phyloP scores from a whole-genome alignment of 2,329 filamentous ascomycete genomes.

The Alternaria triticimaculans region DNA sequence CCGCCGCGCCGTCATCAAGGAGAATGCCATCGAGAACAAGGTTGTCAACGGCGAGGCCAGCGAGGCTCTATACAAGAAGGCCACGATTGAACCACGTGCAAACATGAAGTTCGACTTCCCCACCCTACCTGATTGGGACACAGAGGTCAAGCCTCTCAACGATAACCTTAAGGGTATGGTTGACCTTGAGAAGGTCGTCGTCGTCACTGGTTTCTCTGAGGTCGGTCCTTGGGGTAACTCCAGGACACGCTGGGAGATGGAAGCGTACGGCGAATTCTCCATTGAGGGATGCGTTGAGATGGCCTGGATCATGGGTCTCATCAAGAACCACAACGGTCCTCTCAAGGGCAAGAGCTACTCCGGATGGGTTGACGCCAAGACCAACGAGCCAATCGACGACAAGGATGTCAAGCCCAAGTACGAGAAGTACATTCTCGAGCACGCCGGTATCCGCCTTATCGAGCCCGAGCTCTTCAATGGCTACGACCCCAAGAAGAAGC shows the following conservation, averaged over 20 bases:
- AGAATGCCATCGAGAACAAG: constrained; percentile 96
- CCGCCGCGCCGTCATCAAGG: constrained; percentile 90
- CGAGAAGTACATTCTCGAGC: constrained; percentile 94
- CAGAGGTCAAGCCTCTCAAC: constrained; percentile 87
- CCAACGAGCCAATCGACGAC: constrained; percentile 93
- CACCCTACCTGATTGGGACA: constrained; percentile 86
- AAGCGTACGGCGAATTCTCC: constrained; percentile 94
- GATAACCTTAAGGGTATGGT: constrained; percentile 95
- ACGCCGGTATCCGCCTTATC: constrained; percentile 95
- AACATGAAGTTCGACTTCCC: constrained; percentile 99
- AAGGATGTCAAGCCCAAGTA: constrained; percentile 98
- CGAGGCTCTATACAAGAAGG: constrained; percentile 93
- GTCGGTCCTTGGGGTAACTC: constrained; percentile 99
- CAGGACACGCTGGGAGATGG: constrained; percentile 98
- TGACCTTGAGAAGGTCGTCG: constrained; percentile 95
- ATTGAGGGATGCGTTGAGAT: constrained; percentile 98
- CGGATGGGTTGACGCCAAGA: constrained; percentile 95
- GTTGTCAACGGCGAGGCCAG: constrained; percentile 93
- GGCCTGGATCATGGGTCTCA: constrained; percentile 99
- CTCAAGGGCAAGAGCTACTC: constrained; percentile 97
- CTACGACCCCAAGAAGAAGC: constrained; percentile 98
- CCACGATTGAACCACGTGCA: constrained; percentile 88
- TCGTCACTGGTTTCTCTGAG: constrained; percentile 95
- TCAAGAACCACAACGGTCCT: constrained; percentile 96
- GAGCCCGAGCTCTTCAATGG: constrained; percentile 96